phyloP scores from a whole-genome alignment of 2,329 filamentous ascomycete species.

The Mycosphaerelloides madeirae region DNA sequence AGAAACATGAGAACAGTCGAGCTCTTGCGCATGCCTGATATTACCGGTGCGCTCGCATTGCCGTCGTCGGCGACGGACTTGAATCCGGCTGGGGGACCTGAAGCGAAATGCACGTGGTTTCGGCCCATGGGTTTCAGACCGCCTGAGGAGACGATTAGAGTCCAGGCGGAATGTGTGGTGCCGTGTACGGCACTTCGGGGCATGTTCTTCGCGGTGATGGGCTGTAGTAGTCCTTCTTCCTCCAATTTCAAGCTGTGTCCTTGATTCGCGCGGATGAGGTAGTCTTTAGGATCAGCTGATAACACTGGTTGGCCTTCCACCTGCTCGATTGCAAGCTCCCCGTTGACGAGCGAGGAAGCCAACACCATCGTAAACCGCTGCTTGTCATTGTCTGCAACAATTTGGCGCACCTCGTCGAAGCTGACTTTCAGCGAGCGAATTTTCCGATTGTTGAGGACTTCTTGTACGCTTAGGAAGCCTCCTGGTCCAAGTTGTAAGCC shows the following conservation, averaged over 20 bases:
- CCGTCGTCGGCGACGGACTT: slow-evolving; percentile 31
- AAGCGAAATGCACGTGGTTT: slow-evolving; percentile 87
- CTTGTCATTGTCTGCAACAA: slow-evolving; percentile 76
- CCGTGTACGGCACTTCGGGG: slow-evolving; percentile 67
- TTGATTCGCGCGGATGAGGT: slow-evolving; percentile 90
- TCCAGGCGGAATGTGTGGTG: slow-evolving; percentile 79
- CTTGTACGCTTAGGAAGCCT: slow-evolving; percentile 57
- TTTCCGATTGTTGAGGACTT: slow-evolving; percentile 55
- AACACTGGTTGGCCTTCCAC: slow-evolving; percentile 21
- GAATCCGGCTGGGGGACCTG: slow-evolving; percentile 58
- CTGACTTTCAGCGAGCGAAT: slow-evolving; percentile 68
- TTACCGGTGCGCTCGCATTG: slow-evolving; percentile 55
- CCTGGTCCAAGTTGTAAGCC: slow-evolving; percentile 54
- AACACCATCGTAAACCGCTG: slow-evolving; percentile 80
- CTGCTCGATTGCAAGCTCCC: no score
- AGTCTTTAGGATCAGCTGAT: slow-evolving; percentile 56
- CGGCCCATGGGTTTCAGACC: slow-evolving; percentile 76
- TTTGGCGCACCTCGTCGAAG: slow-evolving; percentile 64
- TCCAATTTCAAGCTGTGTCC: slow-evolving; percentile 80
- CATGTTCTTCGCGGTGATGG: slow-evolving; percentile 50
- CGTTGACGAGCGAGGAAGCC: no score
- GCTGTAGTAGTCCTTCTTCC: slow-evolving; percentile 64
- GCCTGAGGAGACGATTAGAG: slow-evolving; percentile 66
- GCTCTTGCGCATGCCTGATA: slow-evolving; percentile 45
- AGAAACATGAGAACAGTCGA: slow-evolving; percentile 68